Evolutionary conservation across 768 basidiomycete species (phyloP).

Genomic region (Multifurca ochricompacta): DNA sequence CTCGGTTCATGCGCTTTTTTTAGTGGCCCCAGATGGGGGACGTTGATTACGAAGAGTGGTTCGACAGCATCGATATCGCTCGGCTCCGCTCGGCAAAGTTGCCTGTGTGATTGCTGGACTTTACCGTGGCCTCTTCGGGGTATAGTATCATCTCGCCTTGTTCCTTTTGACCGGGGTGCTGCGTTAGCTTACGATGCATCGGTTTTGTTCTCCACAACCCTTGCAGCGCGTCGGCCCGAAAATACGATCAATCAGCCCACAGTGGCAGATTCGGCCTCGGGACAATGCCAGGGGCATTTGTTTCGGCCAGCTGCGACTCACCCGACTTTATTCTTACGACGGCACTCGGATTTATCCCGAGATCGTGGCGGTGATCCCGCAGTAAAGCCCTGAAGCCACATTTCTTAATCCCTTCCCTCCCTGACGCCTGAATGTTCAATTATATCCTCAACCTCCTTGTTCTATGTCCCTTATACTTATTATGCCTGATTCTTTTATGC

Average conservation of each 20-base stretch:
- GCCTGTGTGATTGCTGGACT: slow-evolving; percentile 3
- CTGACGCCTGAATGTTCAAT: not conserved
- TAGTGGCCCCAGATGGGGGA: slow-evolving; percentile 8
- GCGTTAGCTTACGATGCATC: too few relatives aligned
- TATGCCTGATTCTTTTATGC: slow-evolving; percentile 1
- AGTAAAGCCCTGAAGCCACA: slow-evolving; percentile 1
- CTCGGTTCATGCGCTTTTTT: not conserved
- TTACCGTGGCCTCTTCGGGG: slow-evolving; percentile 11
- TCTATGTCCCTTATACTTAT: not conserved
- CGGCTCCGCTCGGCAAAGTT: not conserved
- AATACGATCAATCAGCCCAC: not conserved
- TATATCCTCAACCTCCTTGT: not conserved
- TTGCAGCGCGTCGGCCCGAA: slow-evolving; percentile 11
- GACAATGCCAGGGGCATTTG: slow-evolving; percentile 1
- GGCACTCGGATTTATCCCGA: slow-evolving; percentile 8
- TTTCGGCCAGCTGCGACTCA: slow-evolving; percentile 13
- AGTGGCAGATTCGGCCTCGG: slow-evolving; percentile 10
- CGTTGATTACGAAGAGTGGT: slow-evolving; percentile 14
- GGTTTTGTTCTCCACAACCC: too few relatives aligned
- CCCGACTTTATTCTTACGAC: slow-evolving; percentile 14
- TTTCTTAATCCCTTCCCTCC: too few relatives aligned
- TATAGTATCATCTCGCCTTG: not conserved
- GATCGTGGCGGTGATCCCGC: slow-evolving; percentile 11
- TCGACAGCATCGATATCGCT: slow-evolving; percentile 8
- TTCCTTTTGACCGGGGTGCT: not conserved